Evolutionary conservation across 148 eudicot genomes (phyloP).

Genomic region (Selenicereus undatus): DNA sequence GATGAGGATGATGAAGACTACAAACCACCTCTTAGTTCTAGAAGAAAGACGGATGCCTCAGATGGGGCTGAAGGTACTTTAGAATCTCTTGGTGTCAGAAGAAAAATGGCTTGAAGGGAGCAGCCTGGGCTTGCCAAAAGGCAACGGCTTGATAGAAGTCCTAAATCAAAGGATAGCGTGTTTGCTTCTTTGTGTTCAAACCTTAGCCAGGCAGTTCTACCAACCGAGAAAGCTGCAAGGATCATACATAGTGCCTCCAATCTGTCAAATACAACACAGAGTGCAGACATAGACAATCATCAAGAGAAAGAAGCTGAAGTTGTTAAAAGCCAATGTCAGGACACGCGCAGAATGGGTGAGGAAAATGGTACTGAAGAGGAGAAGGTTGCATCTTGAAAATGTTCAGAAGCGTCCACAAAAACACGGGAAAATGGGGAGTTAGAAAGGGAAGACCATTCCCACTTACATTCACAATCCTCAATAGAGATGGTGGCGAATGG

Average conservation of each 20-base stretch:
- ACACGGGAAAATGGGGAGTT: constrained; percentile 39
- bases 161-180: constrained; percentile 57
- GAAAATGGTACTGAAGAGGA: constrained; percentile 22
- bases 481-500: constrained; percentile 75
- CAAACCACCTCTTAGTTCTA: constrained; percentile 89
- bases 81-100: constrained; percentile 50
- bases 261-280: constrained; percentile 28
- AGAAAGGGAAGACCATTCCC: constrained; percentile 43
- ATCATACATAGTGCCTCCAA: constrained; percentile 24
- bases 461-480: constrained; percentile 46
- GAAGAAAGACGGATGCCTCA: constrained; percentile 46
- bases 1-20: constrained; percentile 95
- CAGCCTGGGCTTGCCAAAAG: constrained; percentile 52
- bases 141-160: constrained; percentile 44
- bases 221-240: constrained; percentile 49
- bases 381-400: constrained; percentile 29
- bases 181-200: constrained; percentile 75
- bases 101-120: constrained; percentile 52
- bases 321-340: constrained; percentile 27
- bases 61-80: constrained; percentile 62
- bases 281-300: constrained; percentile 32
- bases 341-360: constrained; percentile 21
- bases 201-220: constrained; percentile 62
- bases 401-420: constrained; percentile 29
- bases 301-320: constrained; percentile 36